These are phyloP conservation scores for Podaxis pistillaris DNA, from an alignment of 768 basidiomycete species.

Conservation along the genomic window DNA sequence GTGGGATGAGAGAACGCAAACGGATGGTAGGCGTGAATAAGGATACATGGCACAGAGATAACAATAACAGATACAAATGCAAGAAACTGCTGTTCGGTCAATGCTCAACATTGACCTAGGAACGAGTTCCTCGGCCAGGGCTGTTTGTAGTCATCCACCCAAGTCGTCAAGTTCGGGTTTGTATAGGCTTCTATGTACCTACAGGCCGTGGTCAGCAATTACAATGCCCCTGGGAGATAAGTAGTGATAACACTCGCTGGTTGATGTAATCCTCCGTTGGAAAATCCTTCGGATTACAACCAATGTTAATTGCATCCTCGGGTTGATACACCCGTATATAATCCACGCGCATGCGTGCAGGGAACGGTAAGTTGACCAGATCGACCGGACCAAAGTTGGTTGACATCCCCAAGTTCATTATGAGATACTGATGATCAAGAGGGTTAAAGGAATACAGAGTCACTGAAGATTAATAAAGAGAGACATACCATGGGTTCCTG, in stretches of 20 bases:
- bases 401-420: slow-evolving; percentile 83
- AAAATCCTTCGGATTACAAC: slow-evolving; percentile 64
- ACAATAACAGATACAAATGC: not conserved
- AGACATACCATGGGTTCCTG: slow-evolving; percentile 80
- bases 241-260: slow-evolving; percentile 33
- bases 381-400: slow-evolving; percentile 74
- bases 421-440: slow-evolving; percentile 59
- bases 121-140: slow-evolving; percentile 61
- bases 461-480: not conserved
- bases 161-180: slow-evolving; percentile 61
- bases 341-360: slow-evolving; percentile 48
- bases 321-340: slow-evolving; percentile 74
- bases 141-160: slow-evolving; percentile 50
- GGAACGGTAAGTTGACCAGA: slow-evolving; percentile 66
- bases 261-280: slow-evolving; percentile 77
- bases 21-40: not conserved
- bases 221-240: not conserved
- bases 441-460: not conserved
- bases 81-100: not conserved
- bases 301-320: slow-evolving; percentile 57
- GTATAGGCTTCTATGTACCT: slow-evolving; percentile 68
- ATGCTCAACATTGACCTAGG: slow-evolving; percentile 32
- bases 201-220: not conserved
- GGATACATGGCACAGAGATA: not conserved
- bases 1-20: not conserved